Evolutionary conservation across 2,329 filamentous ascomycete genomes (phyloP).

Genomic region (Lachnellula occidentalis): DNA sequence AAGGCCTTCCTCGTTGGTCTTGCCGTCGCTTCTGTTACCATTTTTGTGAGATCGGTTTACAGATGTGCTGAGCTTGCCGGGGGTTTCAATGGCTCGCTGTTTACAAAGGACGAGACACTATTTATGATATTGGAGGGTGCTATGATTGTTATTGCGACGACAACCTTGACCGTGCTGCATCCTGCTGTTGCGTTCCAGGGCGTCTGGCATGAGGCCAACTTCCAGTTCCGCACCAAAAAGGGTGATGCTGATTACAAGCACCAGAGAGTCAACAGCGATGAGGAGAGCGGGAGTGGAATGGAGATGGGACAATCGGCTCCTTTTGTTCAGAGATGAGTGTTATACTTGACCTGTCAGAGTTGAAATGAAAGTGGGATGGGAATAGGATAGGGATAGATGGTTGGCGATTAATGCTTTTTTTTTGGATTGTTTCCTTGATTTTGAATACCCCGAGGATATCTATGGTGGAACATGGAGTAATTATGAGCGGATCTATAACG

Average conservation of each 20-base stretch:
- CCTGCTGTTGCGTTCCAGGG: conserved; percentile 23
- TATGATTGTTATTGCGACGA: conserved; percentile 31
- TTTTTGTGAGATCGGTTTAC: conserved; percentile 51
- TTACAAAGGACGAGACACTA: conserved; percentile 35
- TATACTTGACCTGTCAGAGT: not conserved
- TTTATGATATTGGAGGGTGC: conserved; percentile 42
- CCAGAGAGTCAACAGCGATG: not conserved
- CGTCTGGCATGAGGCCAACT: conserved; percentile 10
- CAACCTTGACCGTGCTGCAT: conserved; percentile 28
- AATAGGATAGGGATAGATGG: not conserved
- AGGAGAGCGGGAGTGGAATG: not conserved
- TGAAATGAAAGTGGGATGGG: not conserved
- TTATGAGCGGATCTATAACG: too few species aligned
- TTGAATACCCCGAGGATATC: not conserved
- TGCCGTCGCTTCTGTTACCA: conserved; percentile 49
- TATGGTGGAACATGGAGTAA: too few species aligned
- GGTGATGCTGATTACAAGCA: not conserved
- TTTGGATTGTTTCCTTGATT: not conserved
- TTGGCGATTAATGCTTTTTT: not conserved
- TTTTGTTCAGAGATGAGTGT: not conserved
- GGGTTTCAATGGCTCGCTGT: conserved; percentile 46
- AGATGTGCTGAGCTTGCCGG: conserved; percentile 51
- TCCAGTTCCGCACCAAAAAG: conserved; percentile 5
- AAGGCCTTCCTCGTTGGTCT: conserved; percentile 44
- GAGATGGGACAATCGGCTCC: not conserved